Evolutionary conservation across 2,329 filamentous ascomycete genomes (phyloP), one percentile per base, ranked within the genome.

Genomic region (Sarocladiaceae sp.): DNA sequence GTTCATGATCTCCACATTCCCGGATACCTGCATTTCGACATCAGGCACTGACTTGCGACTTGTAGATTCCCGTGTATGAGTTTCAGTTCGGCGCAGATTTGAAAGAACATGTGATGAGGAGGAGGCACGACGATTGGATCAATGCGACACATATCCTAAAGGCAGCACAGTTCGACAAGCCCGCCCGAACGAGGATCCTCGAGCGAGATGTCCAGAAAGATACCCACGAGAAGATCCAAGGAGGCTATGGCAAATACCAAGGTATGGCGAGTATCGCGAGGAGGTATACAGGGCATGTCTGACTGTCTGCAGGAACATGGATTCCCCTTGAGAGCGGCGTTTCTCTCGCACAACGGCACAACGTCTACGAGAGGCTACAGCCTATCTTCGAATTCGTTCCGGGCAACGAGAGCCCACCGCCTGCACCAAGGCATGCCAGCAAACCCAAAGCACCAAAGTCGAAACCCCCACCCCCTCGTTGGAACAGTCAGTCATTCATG

Each of bases 131-230:
- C 64, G 82, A 97, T 66, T 98, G 91, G 89, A 93, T 98, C 69
- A 98, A 98, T 72, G 93, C 93, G n/a, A 98, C 93, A 44, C 93
- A 98, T 61, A 97, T 98, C 48, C 72, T 98, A 40, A 98, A 98
- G 61, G 88, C 94, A 32, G 93, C 93, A 50, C 91, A 91, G 45
- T 95, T 95, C 59, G 93, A 98, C 66, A 98, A 98, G 66, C 93
- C 93, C 3, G 88, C 91, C 11, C 78, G 93, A 60, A 98, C 93
- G 32, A 80, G 93, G 51, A 97, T 98, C 46, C 76, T 98, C 4
- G 93, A 98, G 68, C 80, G 93, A 52, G 93, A 98, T 59, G 91
- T 98, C 6, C 93, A 98, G 59, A 96, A 95, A 64, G 91, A 94
- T 33, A 76, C 85, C 4, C 93, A 98, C 61, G 93, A 97, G 68